Conservation (phyloP, 208 protist species). For the Acanthamoeba lenticulata region DNA sequence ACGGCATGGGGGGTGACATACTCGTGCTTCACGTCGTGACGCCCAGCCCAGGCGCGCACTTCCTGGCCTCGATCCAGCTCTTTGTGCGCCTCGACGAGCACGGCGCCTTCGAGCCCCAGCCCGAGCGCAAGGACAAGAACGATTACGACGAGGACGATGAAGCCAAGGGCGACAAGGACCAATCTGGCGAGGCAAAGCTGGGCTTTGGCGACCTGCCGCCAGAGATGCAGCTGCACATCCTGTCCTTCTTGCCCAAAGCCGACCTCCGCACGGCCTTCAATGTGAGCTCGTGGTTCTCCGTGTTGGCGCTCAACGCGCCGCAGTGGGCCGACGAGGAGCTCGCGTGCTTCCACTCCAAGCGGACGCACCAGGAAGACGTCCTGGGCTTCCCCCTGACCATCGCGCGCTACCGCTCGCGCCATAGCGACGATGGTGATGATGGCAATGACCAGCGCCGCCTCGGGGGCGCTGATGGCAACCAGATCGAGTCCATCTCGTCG, state of each 20-base stretch:
- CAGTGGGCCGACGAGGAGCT: neutral
- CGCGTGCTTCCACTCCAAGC: constrained; percentile 31
- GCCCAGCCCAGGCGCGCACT: neutral
- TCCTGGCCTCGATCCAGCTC: neutral
- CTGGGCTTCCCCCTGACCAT: neutral
- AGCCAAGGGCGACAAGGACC: neutral
- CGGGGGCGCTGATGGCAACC: too few relatives aligned
- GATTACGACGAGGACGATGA: neutral
- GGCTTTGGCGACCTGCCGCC: neutral
- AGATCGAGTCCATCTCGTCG: too few relatives aligned
- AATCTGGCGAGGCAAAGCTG: neutral
- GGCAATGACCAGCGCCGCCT: neutral
- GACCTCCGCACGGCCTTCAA: neutral
- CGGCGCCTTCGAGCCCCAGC: neutral
- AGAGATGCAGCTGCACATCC: constrained; percentile 13
- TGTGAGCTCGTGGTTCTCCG: neutral
- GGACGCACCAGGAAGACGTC: neutral
- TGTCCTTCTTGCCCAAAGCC: neutral
- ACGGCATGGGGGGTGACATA: neutral
- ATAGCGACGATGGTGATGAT: too few relatives aligned
- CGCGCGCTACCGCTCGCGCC: neutral
- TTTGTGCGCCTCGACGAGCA: neutral
- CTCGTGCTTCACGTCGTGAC: neutral
- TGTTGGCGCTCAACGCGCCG: neutral
- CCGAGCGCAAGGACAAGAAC: neutral